Evolutionary conservation across 1,139 yeast species (phyloP).

Genomic region (Nakaseomyces kungkrabaensis): DNA sequence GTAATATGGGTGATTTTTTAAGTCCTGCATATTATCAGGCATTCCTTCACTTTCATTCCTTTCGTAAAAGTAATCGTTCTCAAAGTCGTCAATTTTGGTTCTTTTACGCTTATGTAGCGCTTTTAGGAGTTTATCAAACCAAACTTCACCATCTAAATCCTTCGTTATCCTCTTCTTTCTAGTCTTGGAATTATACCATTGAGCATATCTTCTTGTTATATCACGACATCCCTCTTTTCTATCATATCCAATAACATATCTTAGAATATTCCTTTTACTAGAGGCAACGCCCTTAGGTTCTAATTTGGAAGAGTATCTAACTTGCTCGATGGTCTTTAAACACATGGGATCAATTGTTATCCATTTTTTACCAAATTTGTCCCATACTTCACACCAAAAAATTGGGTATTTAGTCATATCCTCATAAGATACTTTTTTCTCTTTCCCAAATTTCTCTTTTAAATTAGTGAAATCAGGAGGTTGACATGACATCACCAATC

Average conservation of each 20-base stretch:
- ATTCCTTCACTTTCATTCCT: conserved; percentile 71
- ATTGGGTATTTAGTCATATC: conserved; percentile 43
- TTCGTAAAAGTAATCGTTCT: conserved; percentile 57
- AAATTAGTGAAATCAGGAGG: conserved; percentile 72
- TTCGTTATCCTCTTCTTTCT: conserved; percentile 62
- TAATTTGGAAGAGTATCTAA: conserved; percentile 49
- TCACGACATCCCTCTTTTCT: conserved; percentile 57
- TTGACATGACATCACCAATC: conserved; percentile 75
- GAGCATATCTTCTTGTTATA: conserved; percentile 75
- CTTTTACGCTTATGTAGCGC: conserved; percentile 27
- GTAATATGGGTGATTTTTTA: conserved; percentile 81
- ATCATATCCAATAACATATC: conserved; percentile 74
- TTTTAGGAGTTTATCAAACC: conserved; percentile 43
- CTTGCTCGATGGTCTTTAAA: conserved; percentile 57
- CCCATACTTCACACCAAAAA: conserved; percentile 95
- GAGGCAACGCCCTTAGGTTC: conserved; percentile 60
- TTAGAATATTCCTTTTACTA: conserved; percentile 49
- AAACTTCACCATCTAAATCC: conserved; percentile 45
- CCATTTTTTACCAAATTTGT: conserved; percentile 61
- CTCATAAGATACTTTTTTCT: conserved; percentile 4
- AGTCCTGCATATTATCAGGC: conserved; percentile 76
- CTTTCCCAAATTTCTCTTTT: conserved; percentile 9
- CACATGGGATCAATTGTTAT: conserved; percentile 76
- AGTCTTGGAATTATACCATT: conserved; percentile 61
- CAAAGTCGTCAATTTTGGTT: conserved; percentile 53